phyloP scores from a whole-genome alignment of 192 early-diverging fungal genomes.

The Podila epigama region DNA sequence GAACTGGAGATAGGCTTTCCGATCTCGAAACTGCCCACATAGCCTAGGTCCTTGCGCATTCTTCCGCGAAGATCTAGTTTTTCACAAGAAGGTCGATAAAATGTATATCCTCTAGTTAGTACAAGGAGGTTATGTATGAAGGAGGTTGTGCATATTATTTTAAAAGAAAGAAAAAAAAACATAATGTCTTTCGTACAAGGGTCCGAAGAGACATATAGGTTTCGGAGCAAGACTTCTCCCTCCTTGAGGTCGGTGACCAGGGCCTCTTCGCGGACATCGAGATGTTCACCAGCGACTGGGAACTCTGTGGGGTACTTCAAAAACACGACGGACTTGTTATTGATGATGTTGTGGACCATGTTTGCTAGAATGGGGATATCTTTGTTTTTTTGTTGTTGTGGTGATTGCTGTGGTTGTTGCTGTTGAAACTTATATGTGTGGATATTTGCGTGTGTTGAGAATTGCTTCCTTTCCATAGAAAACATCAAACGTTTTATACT shows the following conservation, averaged over 20 bases:
- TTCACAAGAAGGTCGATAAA: background rate
- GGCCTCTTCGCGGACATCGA: constrained; percentile 42
- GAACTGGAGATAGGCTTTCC: constrained; percentile 67
- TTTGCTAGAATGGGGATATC: background rate
- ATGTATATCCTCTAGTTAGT: no score
- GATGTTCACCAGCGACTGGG: constrained; percentile 53
- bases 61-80: constrained; percentile 47
- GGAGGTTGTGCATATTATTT: background rate
- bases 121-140: no score
- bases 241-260: constrained; percentile 48
- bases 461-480: no score
- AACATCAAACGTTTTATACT: no score
- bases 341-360: constrained; percentile 9
- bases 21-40: constrained; percentile 56
- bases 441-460: no score
- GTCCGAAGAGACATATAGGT: constrained; percentile 74
- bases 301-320: constrained; percentile 35
- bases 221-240: constrained; percentile 62
- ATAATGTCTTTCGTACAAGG: constrained; percentile 68
- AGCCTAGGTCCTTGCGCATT: constrained; percentile 57
- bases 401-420: background rate
- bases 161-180: background rate
- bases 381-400: background rate
- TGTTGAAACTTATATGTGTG: no score
- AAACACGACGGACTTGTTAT: constrained; percentile 41